A percentile compares a stretch with the other conserved stretches of the same genome.
phyloP scores from a whole-genome alignment of 1,284 basidiomycete genomes.

The Agroathelia rolfsii region DNA sequence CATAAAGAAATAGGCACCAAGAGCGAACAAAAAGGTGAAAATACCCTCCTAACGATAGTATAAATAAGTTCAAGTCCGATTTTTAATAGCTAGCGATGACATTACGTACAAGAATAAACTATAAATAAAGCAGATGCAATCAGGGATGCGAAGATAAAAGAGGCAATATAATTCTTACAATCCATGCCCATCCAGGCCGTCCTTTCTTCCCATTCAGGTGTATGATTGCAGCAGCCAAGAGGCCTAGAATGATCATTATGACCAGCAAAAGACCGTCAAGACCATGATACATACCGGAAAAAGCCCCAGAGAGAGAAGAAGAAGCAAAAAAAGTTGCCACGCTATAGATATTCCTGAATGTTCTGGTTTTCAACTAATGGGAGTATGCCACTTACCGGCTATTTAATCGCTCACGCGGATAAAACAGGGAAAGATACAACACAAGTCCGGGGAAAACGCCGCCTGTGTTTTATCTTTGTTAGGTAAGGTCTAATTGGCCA shows the following conservation, averaged over 20 bases:
- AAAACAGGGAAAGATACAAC: slow-evolving; percentile 49
- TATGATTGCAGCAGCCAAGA: slow-evolving; percentile 27
- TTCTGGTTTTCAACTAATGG: slow-evolving; percentile 8
- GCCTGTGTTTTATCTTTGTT: slow-evolving; percentile 18
- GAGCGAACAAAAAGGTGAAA: too few relatives aligned
- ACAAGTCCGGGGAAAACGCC: slow-evolving; percentile 51
- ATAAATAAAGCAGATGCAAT: too few relatives aligned
- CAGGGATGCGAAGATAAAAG: too few relatives aligned
- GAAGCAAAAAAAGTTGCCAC: slow-evolving; percentile 48
- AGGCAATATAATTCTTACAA: too few relatives aligned
- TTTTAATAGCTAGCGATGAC: too few relatives aligned
- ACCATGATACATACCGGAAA: slow-evolving; percentile 60
- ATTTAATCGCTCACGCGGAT: slow-evolving; percentile 46
- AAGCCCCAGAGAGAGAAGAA: slow-evolving; percentile 51
- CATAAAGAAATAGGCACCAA: too few relatives aligned
- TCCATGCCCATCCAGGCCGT: slow-evolving; percentile 33
- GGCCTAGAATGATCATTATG: too few relatives aligned
- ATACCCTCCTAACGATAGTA: too few relatives aligned
- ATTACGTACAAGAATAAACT: too few relatives aligned
- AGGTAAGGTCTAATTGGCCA: slow-evolving; percentile 12
- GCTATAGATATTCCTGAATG: slow-evolving; percentile 19
- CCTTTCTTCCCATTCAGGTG: slow-evolving; percentile 28
- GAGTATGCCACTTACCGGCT: slow-evolving; percentile 30
- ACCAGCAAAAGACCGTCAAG: too few relatives aligned
- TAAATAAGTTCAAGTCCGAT: too few relatives aligned